Percentiles rank a stretch among this genome's conserved stretches.
These are phyloP conservation scores for Malus sieversii DNA, from an alignment of 306 rosid genomes.

Conservation along the genomic window DNA sequence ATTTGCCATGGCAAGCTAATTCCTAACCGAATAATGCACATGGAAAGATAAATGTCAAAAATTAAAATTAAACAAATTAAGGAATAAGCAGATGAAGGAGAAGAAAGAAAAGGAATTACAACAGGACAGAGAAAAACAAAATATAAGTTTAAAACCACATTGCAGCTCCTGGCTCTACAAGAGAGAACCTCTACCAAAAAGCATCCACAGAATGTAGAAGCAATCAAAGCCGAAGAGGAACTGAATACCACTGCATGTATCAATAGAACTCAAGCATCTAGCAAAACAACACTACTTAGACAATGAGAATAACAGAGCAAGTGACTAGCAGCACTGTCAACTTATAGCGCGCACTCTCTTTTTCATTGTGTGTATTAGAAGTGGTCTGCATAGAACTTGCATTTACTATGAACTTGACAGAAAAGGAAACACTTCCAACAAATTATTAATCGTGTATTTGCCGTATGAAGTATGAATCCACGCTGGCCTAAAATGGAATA, in stretches of 20 bases:
- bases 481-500: not conserved
- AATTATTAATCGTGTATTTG: not conserved
- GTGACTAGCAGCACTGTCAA: not conserved
- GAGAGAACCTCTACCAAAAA: no score
- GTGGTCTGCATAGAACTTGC: not conserved
- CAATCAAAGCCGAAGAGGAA: no score
- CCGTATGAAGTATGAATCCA: not conserved
- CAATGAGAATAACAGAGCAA: not conserved
- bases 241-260: no score
- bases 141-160: not conserved
- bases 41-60: not conserved
- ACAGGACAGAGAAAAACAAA: not conserved
- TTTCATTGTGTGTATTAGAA: not conserved
- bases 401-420: not conserved
- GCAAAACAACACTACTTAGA: not conserved
- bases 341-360: not conserved
- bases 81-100: not conserved
- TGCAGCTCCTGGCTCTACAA: not conserved
- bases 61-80: not conserved
- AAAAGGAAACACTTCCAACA: not conserved
- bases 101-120: not conserved
- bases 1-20: not conserved
- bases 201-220: no score
- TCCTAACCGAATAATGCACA: conserved; percentile 1
- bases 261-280: no score